Base-by-base conservation (phyloP, 805 yeast genomes). In the Kuraishia borneana region DNA sequence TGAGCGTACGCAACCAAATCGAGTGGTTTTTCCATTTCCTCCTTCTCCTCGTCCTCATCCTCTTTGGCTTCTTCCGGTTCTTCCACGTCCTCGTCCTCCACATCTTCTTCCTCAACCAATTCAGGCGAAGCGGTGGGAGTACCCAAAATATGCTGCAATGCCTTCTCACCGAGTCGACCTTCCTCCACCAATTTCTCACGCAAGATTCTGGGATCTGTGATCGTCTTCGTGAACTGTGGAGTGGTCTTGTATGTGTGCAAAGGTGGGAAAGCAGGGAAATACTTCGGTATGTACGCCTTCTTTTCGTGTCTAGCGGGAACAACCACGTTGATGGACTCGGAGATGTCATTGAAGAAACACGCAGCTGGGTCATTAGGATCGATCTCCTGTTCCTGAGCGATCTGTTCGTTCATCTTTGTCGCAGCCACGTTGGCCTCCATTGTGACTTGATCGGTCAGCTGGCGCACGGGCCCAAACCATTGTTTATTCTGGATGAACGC, bases 211-310 rank as follows among this genome's bases (percentile, higher is more conserved):
- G 88, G 83, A 47, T 84, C 89, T 2, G 76, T 70, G 12, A 76
- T 56, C 16, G 77, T 63, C 18, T 72, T 61, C 36, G 76, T 66
- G 50, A 63, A 87, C 41, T 68, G 66, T 0, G 95, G 81, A 0
- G 95, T 82, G 36, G 76, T 70, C 53, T 73, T 76, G 51, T 81
- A 89, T 0, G 97, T 89, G 54, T 88, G 94, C 47, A 85, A 95
- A 0, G 97, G 95, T 1, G 98, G 98, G 20, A 89, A 64, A 9
- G 75, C 74, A 0, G 98, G 98, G 44, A 89, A 59, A 77, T 87
- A 87, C 5, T 59, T 49, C 1, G 94, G 94, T 6, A 83, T 66
- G 39, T 73, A 72, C 4, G 52, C 49, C 32, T 58, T 59, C 25
- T 53, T 42, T 19, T 53, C 48, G 17, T 62, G 58, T 1, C 58